A percentile compares a stretch with the other conserved stretches of the same genome.
These are phyloP conservation scores for Plasmodium cynomolgi DNA, from an alignment of 169 alveolate species.

Conservation along the genomic window DNA sequence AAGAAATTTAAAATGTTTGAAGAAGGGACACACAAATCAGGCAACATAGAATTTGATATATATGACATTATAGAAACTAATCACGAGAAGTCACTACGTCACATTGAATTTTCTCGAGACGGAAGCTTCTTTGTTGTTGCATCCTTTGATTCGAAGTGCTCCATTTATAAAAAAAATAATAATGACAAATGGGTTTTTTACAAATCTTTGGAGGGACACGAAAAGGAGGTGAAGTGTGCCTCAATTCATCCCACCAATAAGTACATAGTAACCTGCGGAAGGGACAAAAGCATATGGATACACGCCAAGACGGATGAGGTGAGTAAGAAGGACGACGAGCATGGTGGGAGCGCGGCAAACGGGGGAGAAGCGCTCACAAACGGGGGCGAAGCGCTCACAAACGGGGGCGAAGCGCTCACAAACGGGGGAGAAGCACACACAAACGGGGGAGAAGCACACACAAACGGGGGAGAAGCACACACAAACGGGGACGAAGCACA, in stretches of 20 bases:
- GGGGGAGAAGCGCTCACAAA: not conserved
- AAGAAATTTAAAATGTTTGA: not conserved
- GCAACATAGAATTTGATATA: conserved; percentile 8
- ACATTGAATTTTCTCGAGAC: conserved; percentile 79
- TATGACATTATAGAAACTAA: conserved; percentile 77
- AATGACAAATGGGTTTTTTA: conserved; percentile 78
- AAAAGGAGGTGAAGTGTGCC: conserved; percentile 85
- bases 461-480: not conserved
- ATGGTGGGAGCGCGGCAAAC: not conserved
- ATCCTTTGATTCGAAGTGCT: conserved; percentile 83
- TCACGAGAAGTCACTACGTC: conserved; percentile 82
- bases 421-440: not conserved
- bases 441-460: too few relatives aligned
- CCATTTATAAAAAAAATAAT: conserved; percentile 36
- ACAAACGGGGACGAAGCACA: not conserved
- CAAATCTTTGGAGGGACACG: conserved; percentile 83
- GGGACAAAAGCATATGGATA: conserved; percentile 85
- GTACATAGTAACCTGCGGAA: conserved; percentile 84
- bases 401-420: not conserved
- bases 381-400: not conserved
- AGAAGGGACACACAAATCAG: not conserved
- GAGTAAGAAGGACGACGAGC: not conserved
- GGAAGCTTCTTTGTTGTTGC: conserved; percentile 83
- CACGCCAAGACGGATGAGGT: conserved; percentile 63
- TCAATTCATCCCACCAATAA: conserved; percentile 78